Evolutionary conservation across 23 red algal species (phyloP).

Genomic region (Chondrus crispus): DNA sequence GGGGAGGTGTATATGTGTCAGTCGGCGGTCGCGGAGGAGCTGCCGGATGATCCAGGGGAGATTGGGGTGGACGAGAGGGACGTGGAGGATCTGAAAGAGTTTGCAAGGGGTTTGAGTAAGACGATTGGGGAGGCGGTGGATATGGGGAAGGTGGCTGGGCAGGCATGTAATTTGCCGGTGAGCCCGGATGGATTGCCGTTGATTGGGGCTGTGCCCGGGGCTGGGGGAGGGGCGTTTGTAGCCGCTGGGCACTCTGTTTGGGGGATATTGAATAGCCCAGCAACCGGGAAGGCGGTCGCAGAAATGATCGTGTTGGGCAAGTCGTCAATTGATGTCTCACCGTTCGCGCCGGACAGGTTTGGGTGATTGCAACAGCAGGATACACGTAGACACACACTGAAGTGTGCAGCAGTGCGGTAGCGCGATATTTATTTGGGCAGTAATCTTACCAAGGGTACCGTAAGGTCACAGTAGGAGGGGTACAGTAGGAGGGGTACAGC

Average conservation of each 20-base stretch:
- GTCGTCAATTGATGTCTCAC: neutral
- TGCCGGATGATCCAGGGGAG: constrained; percentile 2
- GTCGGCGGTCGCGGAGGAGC: neutral
- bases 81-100: constrained; percentile 2
- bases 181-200: constrained; percentile 57
- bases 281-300: constrained; percentile 48
- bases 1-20: constrained; percentile 61
- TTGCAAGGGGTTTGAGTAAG: constrained; percentile 20
- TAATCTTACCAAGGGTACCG: too few relatives aligned
- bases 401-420: too few relatives aligned
- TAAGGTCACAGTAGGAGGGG: too few relatives aligned
- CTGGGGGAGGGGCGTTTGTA: constrained; percentile 7
- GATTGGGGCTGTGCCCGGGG: constrained; percentile 37
- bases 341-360: constrained; percentile 41
- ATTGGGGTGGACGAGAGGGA: neutral
- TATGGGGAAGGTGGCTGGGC: neutral
- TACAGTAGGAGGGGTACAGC: too few relatives aligned
- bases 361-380: too few relatives aligned
- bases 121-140: neutral
- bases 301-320: constrained; percentile 25
- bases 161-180: constrained; percentile 48
- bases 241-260: constrained; percentile 70
- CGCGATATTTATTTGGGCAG: too few relatives aligned
- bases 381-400: too few relatives aligned
- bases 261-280: constrained; percentile 56